Percentiles rank a stretch among this genome's conserved stretches.
Conservation (phyloP, 495 filamentous ascomycete genomes). For the Podospora conica region DNA sequence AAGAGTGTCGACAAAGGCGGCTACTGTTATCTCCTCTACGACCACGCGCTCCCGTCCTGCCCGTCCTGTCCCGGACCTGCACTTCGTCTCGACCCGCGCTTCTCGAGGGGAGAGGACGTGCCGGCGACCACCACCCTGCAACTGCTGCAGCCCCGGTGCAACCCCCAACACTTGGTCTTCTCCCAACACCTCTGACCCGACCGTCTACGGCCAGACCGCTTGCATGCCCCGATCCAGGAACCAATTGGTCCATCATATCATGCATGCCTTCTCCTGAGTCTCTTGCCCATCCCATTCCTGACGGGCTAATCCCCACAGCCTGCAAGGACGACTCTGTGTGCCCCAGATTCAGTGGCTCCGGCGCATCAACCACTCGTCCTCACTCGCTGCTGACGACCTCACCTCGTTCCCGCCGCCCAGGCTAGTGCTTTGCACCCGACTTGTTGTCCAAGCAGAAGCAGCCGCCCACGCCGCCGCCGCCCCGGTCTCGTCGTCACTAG, state of each 20-base stretch:
- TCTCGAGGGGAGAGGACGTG: conserved; percentile 14
- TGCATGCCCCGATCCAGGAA: conserved; percentile 24
- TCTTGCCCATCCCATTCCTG: conserved; percentile 21
- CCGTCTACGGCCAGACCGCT: conserved; percentile 23
- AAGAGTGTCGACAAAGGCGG: conserved; percentile 15
- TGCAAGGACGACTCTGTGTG: conserved; percentile 11
- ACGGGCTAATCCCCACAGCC: conserved; percentile 21
- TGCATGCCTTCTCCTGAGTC: conserved; percentile 27
- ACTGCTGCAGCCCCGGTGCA: conserved; percentile 22
- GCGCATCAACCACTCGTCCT: conserved; percentile 10
- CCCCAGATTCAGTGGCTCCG: conserved; percentile 21
- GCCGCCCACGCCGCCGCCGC: conserved; percentile 20
- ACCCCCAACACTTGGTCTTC: conserved; percentile 13
- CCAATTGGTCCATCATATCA: conserved; percentile 29
- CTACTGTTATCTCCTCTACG: conserved; percentile 7
- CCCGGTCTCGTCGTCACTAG: conserved; percentile 24
- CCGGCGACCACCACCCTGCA: conserved; percentile 22
- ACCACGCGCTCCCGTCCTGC: conserved; percentile 6
- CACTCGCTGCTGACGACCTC: conserved; percentile 15
- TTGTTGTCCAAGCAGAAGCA: conserved; percentile 19
- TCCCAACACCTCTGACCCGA: conserved; percentile 12
- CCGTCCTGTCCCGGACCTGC: conserved; percentile 9
- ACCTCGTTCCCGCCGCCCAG: conserved; percentile 26
- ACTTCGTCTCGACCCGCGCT: conserved; percentile 15
- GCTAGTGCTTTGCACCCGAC: conserved; percentile 15